A percentile compares a stretch with the other conserved stretches of the same genome.
phyloP scores from a whole-genome alignment of 1,284 basidiomycete genomes.

The Malassezia yamatoensis region DNA sequence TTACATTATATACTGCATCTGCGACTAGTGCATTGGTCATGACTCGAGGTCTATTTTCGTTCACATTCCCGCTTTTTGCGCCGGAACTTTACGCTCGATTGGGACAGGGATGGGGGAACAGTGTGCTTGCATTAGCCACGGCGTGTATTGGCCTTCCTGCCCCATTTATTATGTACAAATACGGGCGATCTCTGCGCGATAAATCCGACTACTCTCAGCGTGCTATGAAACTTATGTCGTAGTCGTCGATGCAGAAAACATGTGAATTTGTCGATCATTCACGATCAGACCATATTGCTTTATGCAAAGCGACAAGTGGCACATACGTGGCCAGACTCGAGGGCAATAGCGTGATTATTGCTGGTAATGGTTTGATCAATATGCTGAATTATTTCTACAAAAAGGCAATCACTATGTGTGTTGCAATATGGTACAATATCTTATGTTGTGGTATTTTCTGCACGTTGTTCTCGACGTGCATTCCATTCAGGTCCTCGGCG shows the following conservation, averaged over 20 bases:
- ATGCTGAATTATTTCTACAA: no score
- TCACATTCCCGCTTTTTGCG: slow-evolving; percentile 62
- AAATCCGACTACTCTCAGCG: neutral
- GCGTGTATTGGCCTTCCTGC: slow-evolving; percentile 23
- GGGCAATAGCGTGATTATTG: no score
- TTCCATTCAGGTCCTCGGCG: neutral
- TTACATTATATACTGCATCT: slow-evolving; percentile 18
- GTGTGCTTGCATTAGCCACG: slow-evolving; percentile 21
- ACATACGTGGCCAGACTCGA: no score
- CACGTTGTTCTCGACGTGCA: neutral
- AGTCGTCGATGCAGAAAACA: neutral
- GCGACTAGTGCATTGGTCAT: slow-evolving; percentile 14
- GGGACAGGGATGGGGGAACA: slow-evolving; percentile 54
- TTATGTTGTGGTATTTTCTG: no score
- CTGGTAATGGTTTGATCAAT: no score
- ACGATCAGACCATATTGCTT: no score
- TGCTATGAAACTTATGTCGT: slow-evolving; percentile 3
- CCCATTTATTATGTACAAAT: slow-evolving; percentile 4
- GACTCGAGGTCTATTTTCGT: slow-evolving; percentile 8
- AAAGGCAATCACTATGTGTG: no score
- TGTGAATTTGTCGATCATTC: no score
- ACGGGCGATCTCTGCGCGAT: neutral
- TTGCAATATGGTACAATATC: no score
- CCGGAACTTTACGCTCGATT: slow-evolving; percentile 57
- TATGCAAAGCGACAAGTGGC: no score